A percentile compares a stretch with the other conserved stretches of the same genome.
Conservation (phyloP, 2,329 filamentous ascomycete genomes). For the Metarhizium album region DNA sequence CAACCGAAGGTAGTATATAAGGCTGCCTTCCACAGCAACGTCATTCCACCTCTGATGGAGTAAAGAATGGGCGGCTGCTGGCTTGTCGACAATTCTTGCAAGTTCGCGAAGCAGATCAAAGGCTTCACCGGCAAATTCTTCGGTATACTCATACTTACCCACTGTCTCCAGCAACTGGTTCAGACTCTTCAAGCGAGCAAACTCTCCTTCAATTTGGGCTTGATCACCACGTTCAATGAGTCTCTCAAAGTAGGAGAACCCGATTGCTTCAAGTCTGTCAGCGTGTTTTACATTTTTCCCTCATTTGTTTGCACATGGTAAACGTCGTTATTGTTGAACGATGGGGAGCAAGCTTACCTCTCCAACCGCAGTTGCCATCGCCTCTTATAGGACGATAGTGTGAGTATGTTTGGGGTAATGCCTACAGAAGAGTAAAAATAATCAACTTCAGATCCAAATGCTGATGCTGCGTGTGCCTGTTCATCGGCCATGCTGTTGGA, state of each 20-base stretch:
- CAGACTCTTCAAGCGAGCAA: constrained; percentile 59
- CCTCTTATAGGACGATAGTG: constrained; percentile 81
- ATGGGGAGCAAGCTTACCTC: constrained; percentile 54
- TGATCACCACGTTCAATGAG: constrained; percentile 58
- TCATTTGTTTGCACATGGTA: background rate
- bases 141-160: constrained; percentile 60
- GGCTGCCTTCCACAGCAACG: constrained; percentile 51
- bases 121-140: constrained; percentile 75
- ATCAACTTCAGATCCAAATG: background rate
- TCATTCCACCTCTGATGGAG: constrained; percentile 68
- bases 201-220: constrained; percentile 57
- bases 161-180: constrained; percentile 58
- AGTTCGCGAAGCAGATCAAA: constrained; percentile 57
- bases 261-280: constrained; percentile 53
- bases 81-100: constrained; percentile 45
- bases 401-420: constrained; percentile 72
- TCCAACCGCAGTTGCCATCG: constrained; percentile 95
- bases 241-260: constrained; percentile 86
- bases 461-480: no score
- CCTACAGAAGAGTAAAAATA: constrained; percentile 33
- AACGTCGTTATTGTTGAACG: background rate
- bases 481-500: background rate
- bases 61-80: constrained; percentile 40
- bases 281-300: background rate
- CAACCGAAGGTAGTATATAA: constrained; percentile 78